These are phyloP conservation scores for Chaetomium cochliodes DNA, from an alignment of 495 filamentous ascomycete species.

Conservation along the genomic window DNA sequence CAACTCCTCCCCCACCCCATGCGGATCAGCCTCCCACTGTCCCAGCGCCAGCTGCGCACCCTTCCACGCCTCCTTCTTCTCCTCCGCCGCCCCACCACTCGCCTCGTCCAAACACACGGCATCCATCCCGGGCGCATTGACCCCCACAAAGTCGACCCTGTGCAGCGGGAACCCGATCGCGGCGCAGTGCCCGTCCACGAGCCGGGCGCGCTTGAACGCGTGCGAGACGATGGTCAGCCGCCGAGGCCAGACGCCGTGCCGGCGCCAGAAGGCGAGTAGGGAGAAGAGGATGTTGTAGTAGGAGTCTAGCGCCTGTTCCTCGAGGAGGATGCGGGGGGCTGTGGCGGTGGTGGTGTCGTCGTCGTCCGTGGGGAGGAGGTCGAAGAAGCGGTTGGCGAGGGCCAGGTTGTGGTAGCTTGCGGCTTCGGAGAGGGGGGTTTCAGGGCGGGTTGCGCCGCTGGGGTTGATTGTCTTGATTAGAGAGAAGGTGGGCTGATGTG, in stretches of 20 bases:
- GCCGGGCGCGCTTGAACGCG: conserved; percentile 67
- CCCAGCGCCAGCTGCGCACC: conserved; percentile 43
- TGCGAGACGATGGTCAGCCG: conserved; percentile 70
- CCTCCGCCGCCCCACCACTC: background rate
- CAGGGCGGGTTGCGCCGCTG: conserved; percentile 62
- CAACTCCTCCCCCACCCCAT: conserved; percentile 47
- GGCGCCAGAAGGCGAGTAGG: conserved; percentile 56
- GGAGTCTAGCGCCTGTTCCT: conserved; percentile 72
- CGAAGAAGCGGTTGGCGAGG: conserved; percentile 42
- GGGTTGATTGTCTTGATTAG: conserved; percentile 2
- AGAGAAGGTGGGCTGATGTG: background rate
- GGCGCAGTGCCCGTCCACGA: conserved; percentile 65
- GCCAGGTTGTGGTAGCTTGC: conserved; percentile 60
- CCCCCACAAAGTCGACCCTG: conserved; percentile 57
- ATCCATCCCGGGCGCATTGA: conserved; percentile 63
- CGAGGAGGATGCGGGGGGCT: conserved; percentile 47
- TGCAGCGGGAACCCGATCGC: conserved; percentile 58
- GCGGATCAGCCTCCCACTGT: conserved; percentile 52
- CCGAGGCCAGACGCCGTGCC: conserved; percentile 47
- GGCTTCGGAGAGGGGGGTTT: conserved; percentile 61
- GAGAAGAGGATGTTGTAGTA: conserved; percentile 77
- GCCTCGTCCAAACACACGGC: background rate
- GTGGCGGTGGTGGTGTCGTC: background rate
- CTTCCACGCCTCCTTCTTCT: conserved; percentile 39
- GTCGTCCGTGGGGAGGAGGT: conserved; percentile 33